phyloP scores from a whole-genome alignment of 2,329 filamentous ascomycete genomes.

The Xylariaceae sp. region DNA sequence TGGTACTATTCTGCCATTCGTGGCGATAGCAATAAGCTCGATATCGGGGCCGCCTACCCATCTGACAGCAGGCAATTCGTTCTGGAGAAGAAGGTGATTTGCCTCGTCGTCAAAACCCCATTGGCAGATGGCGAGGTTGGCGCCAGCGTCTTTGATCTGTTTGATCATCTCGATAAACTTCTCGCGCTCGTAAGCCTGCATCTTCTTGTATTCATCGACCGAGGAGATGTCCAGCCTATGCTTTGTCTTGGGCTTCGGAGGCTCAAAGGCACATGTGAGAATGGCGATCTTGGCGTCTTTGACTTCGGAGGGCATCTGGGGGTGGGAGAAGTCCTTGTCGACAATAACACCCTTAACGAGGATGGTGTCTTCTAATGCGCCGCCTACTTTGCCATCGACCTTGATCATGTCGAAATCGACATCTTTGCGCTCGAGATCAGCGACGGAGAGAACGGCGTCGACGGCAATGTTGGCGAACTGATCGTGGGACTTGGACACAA shows the following conservation, averaged over 20 bases:
- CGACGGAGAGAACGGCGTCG: constrained; percentile 93
- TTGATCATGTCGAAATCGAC: constrained; percentile 99
- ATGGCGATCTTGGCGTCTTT: constrained; percentile 96
- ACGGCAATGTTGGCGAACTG: constrained; percentile 97
- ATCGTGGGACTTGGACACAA: constrained; percentile 97
- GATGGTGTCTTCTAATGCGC: constrained; percentile 85
- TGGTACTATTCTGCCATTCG: constrained; percentile 95
- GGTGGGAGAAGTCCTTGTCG: constrained; percentile 99
- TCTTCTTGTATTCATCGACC: constrained; percentile 97
- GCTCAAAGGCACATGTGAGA: constrained; percentile 95
- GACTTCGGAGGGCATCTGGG: constrained; percentile 97
- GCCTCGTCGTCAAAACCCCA: constrained; percentile 99
- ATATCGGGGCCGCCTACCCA: constrained; percentile 99
- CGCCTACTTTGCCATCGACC: constrained; percentile 97
- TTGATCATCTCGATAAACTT: constrained; percentile 99
- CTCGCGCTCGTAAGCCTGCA: constrained; percentile 91
- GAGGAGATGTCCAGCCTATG: constrained; percentile 97
- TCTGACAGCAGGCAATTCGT: constrained; percentile 89
- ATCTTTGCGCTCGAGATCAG: constrained; percentile 91
- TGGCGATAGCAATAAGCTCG: constrained; percentile 96
- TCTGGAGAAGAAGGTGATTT: constrained; percentile 94
- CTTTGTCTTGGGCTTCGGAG: constrained; percentile 99
- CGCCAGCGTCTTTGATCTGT: constrained; percentile 95
- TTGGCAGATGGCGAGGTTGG: constrained; percentile 97
- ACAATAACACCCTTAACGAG: constrained; percentile 97